A percentile compares a stretch with the other conserved stretches of the same genome.
These are phyloP conservation scores for Schizochytrium sp. DNA, from an alignment of 108 stramenopile genomes.

Conservation along the genomic window DNA sequence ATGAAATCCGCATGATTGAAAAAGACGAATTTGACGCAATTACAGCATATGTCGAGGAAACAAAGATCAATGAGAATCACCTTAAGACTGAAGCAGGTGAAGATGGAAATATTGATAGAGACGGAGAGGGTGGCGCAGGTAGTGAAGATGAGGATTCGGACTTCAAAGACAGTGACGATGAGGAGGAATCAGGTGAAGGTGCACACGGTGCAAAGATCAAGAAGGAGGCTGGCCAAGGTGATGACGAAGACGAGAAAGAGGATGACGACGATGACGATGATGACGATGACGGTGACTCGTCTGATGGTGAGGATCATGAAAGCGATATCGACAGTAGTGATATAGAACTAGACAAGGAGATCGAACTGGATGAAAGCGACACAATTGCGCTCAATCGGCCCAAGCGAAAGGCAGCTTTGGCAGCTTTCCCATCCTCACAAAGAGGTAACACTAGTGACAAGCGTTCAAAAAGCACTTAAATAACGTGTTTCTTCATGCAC, in stretches of 20 bases:
- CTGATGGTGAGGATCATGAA: slow-evolving; percentile 9
- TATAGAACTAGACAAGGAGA: slow-evolving; percentile 29
- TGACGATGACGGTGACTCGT: neutral
- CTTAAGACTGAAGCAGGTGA: neutral
- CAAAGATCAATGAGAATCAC: neutral
- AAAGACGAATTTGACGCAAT: slow-evolving; percentile 27
- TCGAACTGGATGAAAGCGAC: neutral
- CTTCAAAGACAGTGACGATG: slow-evolving; percentile 51
- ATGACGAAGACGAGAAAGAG: neutral
- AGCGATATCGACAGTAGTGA: slow-evolving; percentile 45
- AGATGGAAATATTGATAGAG: neutral
- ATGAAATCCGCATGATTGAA: neutral
- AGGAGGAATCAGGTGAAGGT: neutral
- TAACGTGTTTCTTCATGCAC: too few species aligned
- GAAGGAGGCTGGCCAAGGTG: neutral
- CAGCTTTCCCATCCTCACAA: neutral
- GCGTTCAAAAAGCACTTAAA: neutral
- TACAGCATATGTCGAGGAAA: neutral
- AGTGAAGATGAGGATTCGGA: slow-evolving; percentile 6
- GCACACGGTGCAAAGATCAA: neutral
- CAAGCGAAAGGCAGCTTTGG: slow-evolving; percentile 1
- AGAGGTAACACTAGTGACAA: neutral
- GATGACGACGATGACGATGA: slow-evolving; percentile 33
- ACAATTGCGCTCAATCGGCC: slow-evolving; percentile 17
- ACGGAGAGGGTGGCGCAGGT: neutral